Percentiles rank a stretch among this genome's conserved stretches.
Conservation (phyloP, 768 basidiomycete species). For the Lactarius tabidus region DNA sequence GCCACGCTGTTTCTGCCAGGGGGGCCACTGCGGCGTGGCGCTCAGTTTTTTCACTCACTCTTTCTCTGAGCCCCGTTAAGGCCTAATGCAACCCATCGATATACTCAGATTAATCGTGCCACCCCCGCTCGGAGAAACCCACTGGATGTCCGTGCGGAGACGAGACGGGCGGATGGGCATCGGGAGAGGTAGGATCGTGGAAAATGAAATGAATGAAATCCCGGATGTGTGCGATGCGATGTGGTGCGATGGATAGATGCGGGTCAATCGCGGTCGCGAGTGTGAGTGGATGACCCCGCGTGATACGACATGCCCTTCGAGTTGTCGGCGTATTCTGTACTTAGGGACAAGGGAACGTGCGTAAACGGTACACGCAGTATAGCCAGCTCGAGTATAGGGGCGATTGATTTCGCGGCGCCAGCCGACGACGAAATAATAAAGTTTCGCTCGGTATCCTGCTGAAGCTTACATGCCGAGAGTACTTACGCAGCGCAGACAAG, state of each 20-base stretch:
- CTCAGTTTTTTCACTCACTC: neutral
- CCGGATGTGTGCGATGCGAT: neutral
- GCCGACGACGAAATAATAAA: neutral
- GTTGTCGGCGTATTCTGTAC: neutral
- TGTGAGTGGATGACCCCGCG: neutral
- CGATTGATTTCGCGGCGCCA: conserved; percentile 1
- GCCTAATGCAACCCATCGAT: neutral
- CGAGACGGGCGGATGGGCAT: neutral
- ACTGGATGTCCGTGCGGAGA: conserved; percentile 8
- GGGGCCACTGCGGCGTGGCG: neutral
- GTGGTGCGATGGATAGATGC: conserved; percentile 1
- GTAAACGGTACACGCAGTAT: neutral
- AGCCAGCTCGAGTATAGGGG: conserved; percentile 5
- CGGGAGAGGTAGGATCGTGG: neutral
- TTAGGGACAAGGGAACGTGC: neutral
- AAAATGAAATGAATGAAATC: neutral
- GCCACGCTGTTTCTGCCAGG: neutral
- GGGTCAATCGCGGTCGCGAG: conserved; percentile 3
- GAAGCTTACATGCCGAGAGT: neutral
- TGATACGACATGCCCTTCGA: neutral
- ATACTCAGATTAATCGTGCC: neutral
- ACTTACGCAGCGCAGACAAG: neutral
- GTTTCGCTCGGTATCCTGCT: conserved; percentile 7
- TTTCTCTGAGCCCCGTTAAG: neutral
- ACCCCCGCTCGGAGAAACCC: conserved; percentile 1